Conservation (phyloP, 2,329 filamentous ascomycete species). For the Ophiocordyceps polyrhachis-furcata region DNA sequence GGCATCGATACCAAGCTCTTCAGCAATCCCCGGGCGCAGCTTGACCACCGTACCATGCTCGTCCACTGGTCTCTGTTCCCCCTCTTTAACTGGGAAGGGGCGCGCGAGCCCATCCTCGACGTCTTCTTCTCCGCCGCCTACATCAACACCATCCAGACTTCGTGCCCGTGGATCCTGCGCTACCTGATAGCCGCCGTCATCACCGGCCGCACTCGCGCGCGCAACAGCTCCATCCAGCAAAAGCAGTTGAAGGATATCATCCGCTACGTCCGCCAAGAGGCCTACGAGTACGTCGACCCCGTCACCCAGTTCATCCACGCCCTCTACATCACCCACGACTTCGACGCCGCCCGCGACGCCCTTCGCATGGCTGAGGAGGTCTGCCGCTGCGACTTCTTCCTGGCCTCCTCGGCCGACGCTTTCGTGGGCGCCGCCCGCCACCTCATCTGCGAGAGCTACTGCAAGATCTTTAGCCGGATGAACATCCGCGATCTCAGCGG, state of each 20-base stretch:
- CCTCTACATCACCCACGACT: conserved; percentile 71
- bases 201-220: conserved; percentile 64
- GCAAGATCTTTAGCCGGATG: conserved; percentile 98
- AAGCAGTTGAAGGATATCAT: conserved; percentile 98
- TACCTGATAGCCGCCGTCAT: conserved; percentile 92
- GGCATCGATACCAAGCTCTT: conserved; percentile 87
- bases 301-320: conserved; percentile 94
- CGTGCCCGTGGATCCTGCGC: conserved; percentile 87
- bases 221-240: conserved; percentile 78
- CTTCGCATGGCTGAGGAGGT: conserved; percentile 79
- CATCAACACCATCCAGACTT: conserved; percentile 99
- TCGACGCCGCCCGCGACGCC: conserved; percentile 85
- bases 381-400: conserved; percentile 87
- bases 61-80: conserved; percentile 98
- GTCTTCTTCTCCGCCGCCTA: conserved; percentile 93
- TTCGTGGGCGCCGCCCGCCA: conserved; percentile 92
- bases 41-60: conserved; percentile 91
- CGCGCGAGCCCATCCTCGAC: conserved; percentile 79
- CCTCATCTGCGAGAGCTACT: conserved; percentile 96
- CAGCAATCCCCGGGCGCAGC: conserved; percentile 87
- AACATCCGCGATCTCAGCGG: conserved; percentile 93
- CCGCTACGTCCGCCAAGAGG: conserved; percentile 88
- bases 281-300: conserved; percentile 92
- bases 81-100: conserved; percentile 91
- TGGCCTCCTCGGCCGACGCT: conserved; percentile 61